phyloP scores from a whole-genome alignment of 495 filamentous ascomycete species.

The Penicillium salamii region DNA sequence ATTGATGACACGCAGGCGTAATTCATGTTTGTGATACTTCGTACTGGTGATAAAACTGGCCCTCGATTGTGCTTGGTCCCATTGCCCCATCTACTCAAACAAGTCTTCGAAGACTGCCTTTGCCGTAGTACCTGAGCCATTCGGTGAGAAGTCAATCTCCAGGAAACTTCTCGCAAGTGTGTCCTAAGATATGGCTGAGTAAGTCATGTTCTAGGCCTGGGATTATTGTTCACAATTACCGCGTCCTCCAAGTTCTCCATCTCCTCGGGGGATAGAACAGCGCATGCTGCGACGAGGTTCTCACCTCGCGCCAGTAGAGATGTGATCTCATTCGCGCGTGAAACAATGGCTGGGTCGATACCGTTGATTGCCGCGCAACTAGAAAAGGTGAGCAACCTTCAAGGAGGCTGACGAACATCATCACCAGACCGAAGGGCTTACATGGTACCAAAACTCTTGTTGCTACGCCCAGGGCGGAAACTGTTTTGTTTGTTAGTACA shows the following conservation, averaged over 20 bases:
- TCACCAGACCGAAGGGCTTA: conserved; percentile 20
- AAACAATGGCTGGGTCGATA: conserved; percentile 66
- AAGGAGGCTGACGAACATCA: not conserved
- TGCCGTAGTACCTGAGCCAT: not conserved
- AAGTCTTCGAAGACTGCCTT: conserved; percentile 23
- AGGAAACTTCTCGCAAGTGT: conserved; percentile 35
- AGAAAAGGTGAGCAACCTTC: not conserved
- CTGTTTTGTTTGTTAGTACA: conserved; percentile 25
- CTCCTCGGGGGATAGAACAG: conserved; percentile 58
- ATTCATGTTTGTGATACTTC: conserved; percentile 5
- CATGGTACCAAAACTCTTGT: conserved; percentile 79
- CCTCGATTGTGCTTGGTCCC: not conserved
- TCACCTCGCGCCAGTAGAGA: conserved; percentile 67
- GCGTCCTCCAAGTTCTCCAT: conserved; percentile 60
- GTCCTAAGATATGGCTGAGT: conserved; percentile 21
- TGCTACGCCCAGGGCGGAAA: conserved; percentile 64
- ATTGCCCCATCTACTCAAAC: conserved; percentile 11
- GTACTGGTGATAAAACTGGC: not conserved
- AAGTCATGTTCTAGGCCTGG: not conserved
- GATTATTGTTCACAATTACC: conserved; percentile 24
- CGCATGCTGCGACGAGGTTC: conserved; percentile 70
- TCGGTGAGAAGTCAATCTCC: conserved; percentile 22
- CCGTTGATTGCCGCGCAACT: conserved; percentile 83
- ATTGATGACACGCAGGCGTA: not conserved
- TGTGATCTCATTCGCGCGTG: conserved; percentile 74